Evolutionary conservation across 345 rosid genomes (phyloP).

Genomic region (Moricandia arvensis): DNA sequence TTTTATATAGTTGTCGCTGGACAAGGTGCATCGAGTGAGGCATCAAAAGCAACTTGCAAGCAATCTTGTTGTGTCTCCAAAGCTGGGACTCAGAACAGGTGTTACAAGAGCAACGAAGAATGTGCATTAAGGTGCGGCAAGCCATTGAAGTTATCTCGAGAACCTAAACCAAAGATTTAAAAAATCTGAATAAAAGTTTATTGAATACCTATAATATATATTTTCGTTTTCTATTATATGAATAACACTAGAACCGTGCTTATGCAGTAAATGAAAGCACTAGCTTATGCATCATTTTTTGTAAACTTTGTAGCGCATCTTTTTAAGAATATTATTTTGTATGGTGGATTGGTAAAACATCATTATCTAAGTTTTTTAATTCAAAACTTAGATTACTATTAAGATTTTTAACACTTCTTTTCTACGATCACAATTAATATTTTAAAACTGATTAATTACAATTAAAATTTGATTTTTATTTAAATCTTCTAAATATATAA

Average conservation of each 20-base stretch:
- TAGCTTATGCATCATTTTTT: background rate
- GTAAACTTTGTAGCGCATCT: background rate
- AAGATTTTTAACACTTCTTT: background rate
- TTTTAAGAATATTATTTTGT: background rate
- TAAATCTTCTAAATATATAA: background rate
- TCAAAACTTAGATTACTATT: background rate
- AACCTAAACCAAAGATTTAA: background rate
- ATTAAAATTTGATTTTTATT: background rate
- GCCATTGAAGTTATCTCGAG: background rate
- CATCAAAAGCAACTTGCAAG: too few species aligned
- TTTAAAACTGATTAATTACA: background rate
- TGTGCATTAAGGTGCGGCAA: background rate
- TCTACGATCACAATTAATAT: background rate
- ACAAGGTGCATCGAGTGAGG: background rate
- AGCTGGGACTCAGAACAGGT: background rate
- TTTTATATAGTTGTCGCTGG: background rate
- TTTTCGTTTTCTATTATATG: background rate
- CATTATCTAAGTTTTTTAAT: background rate
- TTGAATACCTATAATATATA: background rate
- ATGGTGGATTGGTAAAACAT: background rate
- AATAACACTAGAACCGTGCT: background rate
- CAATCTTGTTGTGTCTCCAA: background rate
- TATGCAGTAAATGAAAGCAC: background rate
- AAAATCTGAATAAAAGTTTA: background rate
- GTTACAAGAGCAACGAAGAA: background rate